Evolutionary conservation across 2,329 filamentous ascomycete species (phyloP).

Genomic region (Cordyceps pruinosa): DNA sequence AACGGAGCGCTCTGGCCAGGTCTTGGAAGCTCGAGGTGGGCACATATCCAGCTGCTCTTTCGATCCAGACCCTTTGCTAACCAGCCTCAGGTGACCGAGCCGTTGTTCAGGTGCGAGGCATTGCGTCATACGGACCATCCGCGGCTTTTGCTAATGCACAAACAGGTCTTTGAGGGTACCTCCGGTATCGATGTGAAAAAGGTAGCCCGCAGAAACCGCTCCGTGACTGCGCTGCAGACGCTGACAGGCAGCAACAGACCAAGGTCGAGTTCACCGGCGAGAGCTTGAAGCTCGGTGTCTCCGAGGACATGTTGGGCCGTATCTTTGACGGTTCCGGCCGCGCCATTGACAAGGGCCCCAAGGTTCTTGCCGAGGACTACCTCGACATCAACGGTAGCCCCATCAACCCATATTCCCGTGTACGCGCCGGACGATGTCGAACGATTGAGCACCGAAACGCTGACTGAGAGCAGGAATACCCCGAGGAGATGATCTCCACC

Average conservation of each 20-base stretch:
- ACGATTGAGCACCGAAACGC: constrained; percentile 1
- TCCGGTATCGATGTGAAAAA: constrained; percentile 98
- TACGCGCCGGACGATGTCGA: constrained; percentile 35
- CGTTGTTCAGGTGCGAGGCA: constrained; percentile 72
- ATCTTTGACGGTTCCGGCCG: constrained; percentile 97
- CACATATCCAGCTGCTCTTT: constrained; percentile 17
- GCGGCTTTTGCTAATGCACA: constrained; percentile 19
- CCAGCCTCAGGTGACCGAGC: constrained; percentile 68
- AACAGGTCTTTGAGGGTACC: constrained; percentile 92
- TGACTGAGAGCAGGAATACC: constrained; percentile 65
- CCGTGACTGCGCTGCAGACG: neutral
- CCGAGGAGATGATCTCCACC: constrained; percentile 99
- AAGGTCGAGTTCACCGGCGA: constrained; percentile 96
- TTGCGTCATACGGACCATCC: constrained; percentile 8
- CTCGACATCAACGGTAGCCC: constrained; percentile 98
- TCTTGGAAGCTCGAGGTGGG: constrained; percentile 91
- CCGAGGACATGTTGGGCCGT: constrained; percentile 98
- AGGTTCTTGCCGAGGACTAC: constrained; percentile 96
- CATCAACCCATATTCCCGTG: constrained; percentile 96
- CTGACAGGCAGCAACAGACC: constrained; percentile 51
- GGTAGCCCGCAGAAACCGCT: constrained; percentile 41
- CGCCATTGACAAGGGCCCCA: constrained; percentile 97
- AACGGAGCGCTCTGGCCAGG: constrained; percentile 86
- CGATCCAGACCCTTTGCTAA: constrained; percentile 18
- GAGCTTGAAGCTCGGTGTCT: constrained; percentile 97